phyloP scores from a whole-genome alignment of 2,329 filamentous ascomycete genomes.

The Verticillium nonalfalfae region DNA sequence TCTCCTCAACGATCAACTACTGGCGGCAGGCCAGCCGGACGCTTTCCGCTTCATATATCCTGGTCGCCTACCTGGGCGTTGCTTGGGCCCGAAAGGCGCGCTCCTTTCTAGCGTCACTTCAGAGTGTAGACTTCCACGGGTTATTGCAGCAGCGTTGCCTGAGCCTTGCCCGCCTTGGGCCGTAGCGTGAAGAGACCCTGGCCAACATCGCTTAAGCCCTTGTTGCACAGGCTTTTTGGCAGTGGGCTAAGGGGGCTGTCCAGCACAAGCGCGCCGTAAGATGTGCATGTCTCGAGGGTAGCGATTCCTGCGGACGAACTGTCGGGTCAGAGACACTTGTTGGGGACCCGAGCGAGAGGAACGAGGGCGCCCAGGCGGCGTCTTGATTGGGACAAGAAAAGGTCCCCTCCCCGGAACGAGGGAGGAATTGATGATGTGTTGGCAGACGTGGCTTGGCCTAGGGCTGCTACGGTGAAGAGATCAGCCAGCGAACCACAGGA shows the following conservation, averaged over 20 bases:
- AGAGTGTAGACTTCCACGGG: not conserved
- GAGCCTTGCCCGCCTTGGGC: not conserved
- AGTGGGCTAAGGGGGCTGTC: not conserved
- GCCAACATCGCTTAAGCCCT: not conserved
- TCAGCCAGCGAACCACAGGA: slow-evolving; percentile 1
- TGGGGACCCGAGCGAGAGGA: slow-evolving; percentile 11
- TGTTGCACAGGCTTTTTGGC: not conserved
- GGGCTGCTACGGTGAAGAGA: slow-evolving; percentile 6
- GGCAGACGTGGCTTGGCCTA: slow-evolving; percentile 11
- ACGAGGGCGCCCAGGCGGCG: slow-evolving; percentile 5
- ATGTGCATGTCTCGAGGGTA: slow-evolving; percentile 1
- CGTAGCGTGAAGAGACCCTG: not conserved
- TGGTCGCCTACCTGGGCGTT: not conserved
- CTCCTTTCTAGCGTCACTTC: not conserved
- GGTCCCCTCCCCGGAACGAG: not conserved
- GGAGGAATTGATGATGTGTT: slow-evolving; percentile 4
- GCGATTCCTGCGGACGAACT: slow-evolving; percentile 10
- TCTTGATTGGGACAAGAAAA: not conserved
- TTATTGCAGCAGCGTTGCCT: not conserved
- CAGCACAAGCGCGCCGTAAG: not conserved
- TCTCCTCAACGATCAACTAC: no score
- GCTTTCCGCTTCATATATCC: not conserved
- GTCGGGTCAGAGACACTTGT: slow-evolving; percentile 10
- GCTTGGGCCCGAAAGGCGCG: not conserved
- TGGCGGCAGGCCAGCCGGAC: not conserved